Evolutionary conservation across 805 yeast species (phyloP).

Genomic region (Candida michaelii): DNA sequence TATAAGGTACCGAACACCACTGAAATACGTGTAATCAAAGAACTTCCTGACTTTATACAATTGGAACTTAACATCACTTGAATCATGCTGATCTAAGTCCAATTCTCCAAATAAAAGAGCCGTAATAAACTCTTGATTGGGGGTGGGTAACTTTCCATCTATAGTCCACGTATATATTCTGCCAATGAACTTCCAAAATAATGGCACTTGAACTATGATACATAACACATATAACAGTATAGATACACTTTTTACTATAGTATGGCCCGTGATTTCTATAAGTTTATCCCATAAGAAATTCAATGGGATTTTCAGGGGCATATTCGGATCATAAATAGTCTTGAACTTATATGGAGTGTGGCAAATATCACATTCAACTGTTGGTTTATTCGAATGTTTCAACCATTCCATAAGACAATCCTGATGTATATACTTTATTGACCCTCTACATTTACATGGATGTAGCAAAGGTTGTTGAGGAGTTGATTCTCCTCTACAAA

Average conservation of each 20-base stretch:
- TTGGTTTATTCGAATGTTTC: slow-evolving; percentile 57
- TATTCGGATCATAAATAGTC: slow-evolving; percentile 61
- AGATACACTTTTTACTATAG: slow-evolving; percentile 20
- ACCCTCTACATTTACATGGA: slow-evolving; percentile 94
- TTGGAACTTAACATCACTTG: slow-evolving; percentile 7
- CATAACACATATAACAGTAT: slow-evolving; percentile 41
- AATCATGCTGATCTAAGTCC: slow-evolving; percentile 11
- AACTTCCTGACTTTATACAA: slow-evolving; percentile 24
- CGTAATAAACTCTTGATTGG: slow-evolving; percentile 24
- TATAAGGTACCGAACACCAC: slow-evolving; percentile 40
- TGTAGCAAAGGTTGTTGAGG: slow-evolving; percentile 74
- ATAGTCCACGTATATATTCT: slow-evolving; percentile 55
- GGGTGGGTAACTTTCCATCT: slow-evolving; percentile 50
- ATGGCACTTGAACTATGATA: slow-evolving; percentile 52
- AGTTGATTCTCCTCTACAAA: slow-evolving; percentile 91
- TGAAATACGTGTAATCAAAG: slow-evolving; percentile 32
- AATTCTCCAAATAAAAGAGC: slow-evolving; percentile 43
- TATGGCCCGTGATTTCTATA: slow-evolving; percentile 15
- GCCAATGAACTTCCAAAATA: slow-evolving; percentile 55
- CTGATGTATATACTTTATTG: slow-evolving; percentile 90
- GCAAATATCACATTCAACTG: slow-evolving; percentile 82
- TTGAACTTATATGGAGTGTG: slow-evolving; percentile 68
- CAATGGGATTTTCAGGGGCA: slow-evolving; percentile 66
- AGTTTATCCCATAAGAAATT: slow-evolving; percentile 45
- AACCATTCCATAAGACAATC: slow-evolving; percentile 91